Conservation (phyloP, 495 filamentous ascomycete species). For the Xylaria sp. region DNA sequence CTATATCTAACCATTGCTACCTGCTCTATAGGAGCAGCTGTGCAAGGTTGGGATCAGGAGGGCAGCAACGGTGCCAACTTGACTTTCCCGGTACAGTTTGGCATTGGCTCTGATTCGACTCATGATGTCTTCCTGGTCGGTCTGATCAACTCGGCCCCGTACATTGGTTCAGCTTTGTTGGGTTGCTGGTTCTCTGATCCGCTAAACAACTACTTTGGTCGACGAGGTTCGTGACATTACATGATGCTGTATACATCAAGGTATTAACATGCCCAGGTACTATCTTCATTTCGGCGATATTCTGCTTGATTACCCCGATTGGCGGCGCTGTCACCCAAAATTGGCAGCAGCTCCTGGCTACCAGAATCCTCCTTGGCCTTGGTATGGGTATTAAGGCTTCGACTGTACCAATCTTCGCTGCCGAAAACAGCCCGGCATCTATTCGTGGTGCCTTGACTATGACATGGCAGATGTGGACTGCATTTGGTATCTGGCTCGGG, state of each 20-base stretch:
- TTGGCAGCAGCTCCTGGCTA: constrained; percentile 66
- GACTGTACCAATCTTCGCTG: constrained; percentile 68
- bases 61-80: constrained; percentile 77
- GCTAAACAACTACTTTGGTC: constrained; percentile 60
- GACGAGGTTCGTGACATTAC: constrained; percentile 52
- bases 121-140: constrained; percentile 67
- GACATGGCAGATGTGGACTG: constrained; percentile 67
- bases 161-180: constrained; percentile 49
- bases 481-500: constrained; percentile 68
- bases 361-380: constrained; percentile 65
- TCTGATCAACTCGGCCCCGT: constrained; percentile 64
- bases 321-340: constrained; percentile 61
- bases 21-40: constrained; percentile 73
- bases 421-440: constrained; percentile 65
- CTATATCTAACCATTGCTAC: constrained; percentile 75
- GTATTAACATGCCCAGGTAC: constrained; percentile 38
- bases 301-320: constrained; percentile 65
- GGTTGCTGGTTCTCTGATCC: constrained; percentile 71
- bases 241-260: neutral
- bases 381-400: constrained; percentile 72
- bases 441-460: constrained; percentile 71
- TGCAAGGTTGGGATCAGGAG: constrained; percentile 78
- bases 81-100: constrained; percentile 65
- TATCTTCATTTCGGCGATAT: constrained; percentile 67
- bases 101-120: constrained; percentile 52